These are phyloP conservation scores for Aspergillus quadrilineatus DNA, from an alignment of 2,329 filamentous ascomycete genomes.

Conservation along the genomic window DNA sequence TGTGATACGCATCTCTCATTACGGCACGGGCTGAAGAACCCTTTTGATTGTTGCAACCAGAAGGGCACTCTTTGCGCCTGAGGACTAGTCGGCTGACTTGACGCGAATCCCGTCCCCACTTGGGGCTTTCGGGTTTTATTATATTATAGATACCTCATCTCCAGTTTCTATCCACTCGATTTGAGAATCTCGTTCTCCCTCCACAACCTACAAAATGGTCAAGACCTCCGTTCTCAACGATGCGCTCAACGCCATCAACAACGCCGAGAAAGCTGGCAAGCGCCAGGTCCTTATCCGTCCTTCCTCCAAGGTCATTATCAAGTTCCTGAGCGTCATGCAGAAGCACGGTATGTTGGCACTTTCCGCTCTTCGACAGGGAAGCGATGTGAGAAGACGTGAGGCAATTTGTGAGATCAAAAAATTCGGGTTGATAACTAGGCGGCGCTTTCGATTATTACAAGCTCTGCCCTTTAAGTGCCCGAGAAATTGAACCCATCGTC, in stretches of 20 bases:
- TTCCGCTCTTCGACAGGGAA: slow-evolving; percentile 3
- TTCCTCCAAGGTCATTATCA: slow-evolving; percentile 98
- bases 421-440: slow-evolving; percentile 99
- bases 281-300: slow-evolving; percentile 98
- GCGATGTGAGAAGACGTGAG: not conserved
- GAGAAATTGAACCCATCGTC: slow-evolving; percentile 72
- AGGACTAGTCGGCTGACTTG: slow-evolving; percentile 63
- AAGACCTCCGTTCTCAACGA: slow-evolving; percentile 99
- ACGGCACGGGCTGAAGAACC: slow-evolving; percentile 67
- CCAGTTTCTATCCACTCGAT: slow-evolving; percentile 36
- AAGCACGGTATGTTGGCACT: slow-evolving; percentile 77
- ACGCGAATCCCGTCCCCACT: slow-evolving; percentile 14
- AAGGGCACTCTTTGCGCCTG: slow-evolving; percentile 69
- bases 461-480: slow-evolving; percentile 99
- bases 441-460: slow-evolving; percentile 83
- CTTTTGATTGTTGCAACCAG: slow-evolving; percentile 43
- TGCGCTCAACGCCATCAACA: slow-evolving; percentile 99
- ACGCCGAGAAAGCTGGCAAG: slow-evolving; percentile 99
- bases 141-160: slow-evolving; percentile 39
- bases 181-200: slow-evolving; percentile 50
- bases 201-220: slow-evolving; percentile 82
- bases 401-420: slow-evolving; percentile 16
- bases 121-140: not conserved
- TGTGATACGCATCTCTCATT: slow-evolving; percentile 46
- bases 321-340: slow-evolving; percentile 99